phyloP scores from a whole-genome alignment of 148 eudicot species.

The Chenopodium suecicum region DNA sequence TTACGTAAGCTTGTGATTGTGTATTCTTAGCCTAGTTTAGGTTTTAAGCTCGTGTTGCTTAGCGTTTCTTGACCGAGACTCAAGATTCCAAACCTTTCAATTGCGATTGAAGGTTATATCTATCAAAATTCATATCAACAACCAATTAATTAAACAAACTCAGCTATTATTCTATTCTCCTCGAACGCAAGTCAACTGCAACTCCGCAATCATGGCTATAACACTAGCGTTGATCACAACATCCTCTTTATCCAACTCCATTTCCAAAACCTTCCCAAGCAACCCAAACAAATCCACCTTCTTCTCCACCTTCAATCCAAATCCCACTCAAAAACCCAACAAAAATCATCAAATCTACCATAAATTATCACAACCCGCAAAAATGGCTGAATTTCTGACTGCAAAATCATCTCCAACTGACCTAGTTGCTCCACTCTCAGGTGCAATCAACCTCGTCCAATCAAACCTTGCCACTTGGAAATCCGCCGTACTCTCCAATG shows the following conservation, averaged over 20 bases:
- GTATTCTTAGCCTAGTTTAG: too few relatives aligned
- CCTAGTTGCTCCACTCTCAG: conserved; percentile 32
- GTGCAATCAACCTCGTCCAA: conserved; percentile 39
- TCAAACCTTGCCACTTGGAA: conserved; percentile 77
- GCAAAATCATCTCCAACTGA: conserved; percentile 37
- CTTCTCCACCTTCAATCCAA: conserved; percentile 21
- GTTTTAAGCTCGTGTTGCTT: too few relatives aligned
- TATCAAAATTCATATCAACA: too few relatives aligned
- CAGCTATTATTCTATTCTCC: too few relatives aligned
- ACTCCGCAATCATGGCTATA: conserved; percentile 19
- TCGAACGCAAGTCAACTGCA: neutral
- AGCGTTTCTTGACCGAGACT: too few relatives aligned
- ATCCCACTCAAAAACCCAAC: neutral
- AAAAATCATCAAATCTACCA: neutral
- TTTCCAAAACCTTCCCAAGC: neutral
- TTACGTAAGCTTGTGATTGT: too few relatives aligned
- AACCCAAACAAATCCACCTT: conserved; percentile 13
- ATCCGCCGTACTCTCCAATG: conserved; percentile 62
- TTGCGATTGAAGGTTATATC: too few relatives aligned
- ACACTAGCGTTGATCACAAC: conserved; percentile 3
- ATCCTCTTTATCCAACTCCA: neutral
- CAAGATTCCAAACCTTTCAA: too few relatives aligned
- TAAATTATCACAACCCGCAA: conserved; percentile 15
- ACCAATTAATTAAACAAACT: too few relatives aligned
- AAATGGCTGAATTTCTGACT: conserved; percentile 26